Evolutionary conservation across 2,329 filamentous ascomycete species (phyloP).

Genomic region (Paracorniculantispora psalliotae): DNA sequence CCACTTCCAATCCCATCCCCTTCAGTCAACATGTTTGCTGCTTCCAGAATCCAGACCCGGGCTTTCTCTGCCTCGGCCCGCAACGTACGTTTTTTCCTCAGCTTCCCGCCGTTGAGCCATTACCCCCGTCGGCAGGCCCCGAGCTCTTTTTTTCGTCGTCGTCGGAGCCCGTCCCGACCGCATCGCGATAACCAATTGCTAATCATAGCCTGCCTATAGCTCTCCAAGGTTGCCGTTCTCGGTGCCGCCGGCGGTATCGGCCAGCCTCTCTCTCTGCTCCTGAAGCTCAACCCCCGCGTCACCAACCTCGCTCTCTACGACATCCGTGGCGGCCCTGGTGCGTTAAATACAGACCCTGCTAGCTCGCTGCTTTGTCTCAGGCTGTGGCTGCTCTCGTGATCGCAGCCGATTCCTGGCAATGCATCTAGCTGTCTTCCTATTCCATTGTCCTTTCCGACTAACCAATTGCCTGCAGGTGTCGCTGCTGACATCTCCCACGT

Average conservation of each 20-base stretch:
- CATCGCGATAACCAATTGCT: slow-evolving; percentile 16
- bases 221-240: slow-evolving; percentile 95
- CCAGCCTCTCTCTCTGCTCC: slow-evolving; percentile 92
- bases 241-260: slow-evolving; percentile 97
- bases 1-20: slow-evolving; percentile 13
- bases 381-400: neutral
- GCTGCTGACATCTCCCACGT: slow-evolving; percentile 97
- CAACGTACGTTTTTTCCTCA: slow-evolving; percentile 52
- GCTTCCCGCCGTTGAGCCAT: slow-evolving; percentile 1
- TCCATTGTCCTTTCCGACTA: slow-evolving; percentile 7
- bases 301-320: slow-evolving; percentile 95
- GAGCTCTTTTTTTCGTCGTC: slow-evolving; percentile 3
- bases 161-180: neutral
- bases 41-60: slow-evolving; percentile 65
- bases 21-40: slow-evolving; percentile 64
- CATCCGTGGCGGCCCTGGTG: slow-evolving; percentile 90
- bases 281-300: slow-evolving; percentile 97
- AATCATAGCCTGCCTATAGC: slow-evolving; percentile 45
- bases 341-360: slow-evolving; percentile 29
- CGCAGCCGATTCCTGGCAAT: slow-evolving; percentile 1
- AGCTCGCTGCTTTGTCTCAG: slow-evolving; percentile 10
- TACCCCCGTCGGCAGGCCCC: slow-evolving; percentile 10
- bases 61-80: slow-evolving; percentile 76
- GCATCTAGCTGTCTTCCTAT: neutral
- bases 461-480: slow-evolving; percentile 61